Conservation (phyloP, 192 early-diverging fungal genomes). For the Geosiphon pyriformis region DNA sequence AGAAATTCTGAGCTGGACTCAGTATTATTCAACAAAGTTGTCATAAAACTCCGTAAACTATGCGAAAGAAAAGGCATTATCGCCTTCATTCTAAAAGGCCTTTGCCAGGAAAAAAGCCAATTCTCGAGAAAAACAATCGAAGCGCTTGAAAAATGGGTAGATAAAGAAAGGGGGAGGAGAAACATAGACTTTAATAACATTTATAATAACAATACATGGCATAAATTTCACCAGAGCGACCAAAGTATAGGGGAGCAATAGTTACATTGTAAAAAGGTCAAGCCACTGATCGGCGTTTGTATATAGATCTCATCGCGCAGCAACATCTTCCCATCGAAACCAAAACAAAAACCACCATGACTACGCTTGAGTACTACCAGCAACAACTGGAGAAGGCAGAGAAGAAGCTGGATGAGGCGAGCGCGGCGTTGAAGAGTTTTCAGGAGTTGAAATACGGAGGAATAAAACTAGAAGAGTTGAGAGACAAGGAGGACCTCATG, state of each 20-base stretch:
- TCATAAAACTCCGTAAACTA: too few species aligned
- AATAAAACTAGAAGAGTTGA: not conserved
- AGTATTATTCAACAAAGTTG: too few species aligned
- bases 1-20: too few species aligned
- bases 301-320: constrained; percentile 2
- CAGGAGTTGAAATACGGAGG: not conserved
- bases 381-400: not conserved
- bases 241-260: constrained; percentile 1
- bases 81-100: too few species aligned
- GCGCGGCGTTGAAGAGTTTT: not conserved
- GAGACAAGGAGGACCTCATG: not conserved
- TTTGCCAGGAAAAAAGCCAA: too few species aligned
- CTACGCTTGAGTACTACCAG: not conserved
- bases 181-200: too few species aligned
- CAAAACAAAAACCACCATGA: not conserved
- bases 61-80: too few species aligned
- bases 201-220: not conserved
- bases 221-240: not conserved
- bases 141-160: too few species aligned
- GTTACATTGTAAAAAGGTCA: constrained; percentile 5
- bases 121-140: too few species aligned
- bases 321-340: not conserved
- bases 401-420: not conserved
- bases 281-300: constrained; percentile 1
- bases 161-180: too few species aligned